A percentile compares a stretch with the other conserved stretches of the same genome.
Evolutionary conservation across 768 basidiomycete species (phyloP).

Genomic region (Paxillus involutus): DNA sequence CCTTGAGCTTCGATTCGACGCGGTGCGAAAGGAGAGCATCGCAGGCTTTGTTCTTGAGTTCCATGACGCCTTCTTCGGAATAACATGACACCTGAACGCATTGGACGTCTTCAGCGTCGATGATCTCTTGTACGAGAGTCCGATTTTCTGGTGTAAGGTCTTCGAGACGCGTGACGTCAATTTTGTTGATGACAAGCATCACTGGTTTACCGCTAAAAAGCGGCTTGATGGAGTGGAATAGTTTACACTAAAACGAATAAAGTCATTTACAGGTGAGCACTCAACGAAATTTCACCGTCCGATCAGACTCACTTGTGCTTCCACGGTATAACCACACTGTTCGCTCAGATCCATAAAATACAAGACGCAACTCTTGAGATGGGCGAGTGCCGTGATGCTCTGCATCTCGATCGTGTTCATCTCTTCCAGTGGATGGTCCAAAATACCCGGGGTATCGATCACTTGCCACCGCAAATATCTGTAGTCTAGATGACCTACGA

Average conservation of each 20-base stretch:
- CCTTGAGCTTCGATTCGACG: slow-evolving; percentile 92
- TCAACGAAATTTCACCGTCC: too few relatives aligned
- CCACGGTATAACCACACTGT: slow-evolving; percentile 96
- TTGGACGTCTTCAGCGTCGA: slow-evolving; percentile 67
- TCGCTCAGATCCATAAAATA: slow-evolving; percentile 99
- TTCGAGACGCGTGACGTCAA: slow-evolving; percentile 87
- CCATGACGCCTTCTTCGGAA: slow-evolving; percentile 97
- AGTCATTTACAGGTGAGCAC: neutral
- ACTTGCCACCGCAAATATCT: slow-evolving; percentile 99
- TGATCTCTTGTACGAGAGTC: slow-evolving; percentile 84
- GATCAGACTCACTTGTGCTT: slow-evolving; percentile 74
- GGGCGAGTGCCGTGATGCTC: slow-evolving; percentile 96
- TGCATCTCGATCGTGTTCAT: slow-evolving; percentile 99
- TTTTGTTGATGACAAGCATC: slow-evolving; percentile 96
- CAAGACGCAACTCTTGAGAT: slow-evolving; percentile 89
- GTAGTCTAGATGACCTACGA: slow-evolving; percentile 98
- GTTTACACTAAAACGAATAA: slow-evolving; percentile 69
- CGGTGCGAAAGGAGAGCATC: slow-evolving; percentile 93
- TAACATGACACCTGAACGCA: slow-evolving; percentile 89
- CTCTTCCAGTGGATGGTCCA: slow-evolving; percentile 97
- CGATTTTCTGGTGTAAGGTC: slow-evolving; percentile 78
- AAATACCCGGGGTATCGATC: slow-evolving; percentile 97
- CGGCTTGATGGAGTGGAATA: slow-evolving; percentile 99
- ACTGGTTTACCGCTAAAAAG: slow-evolving; percentile 93
- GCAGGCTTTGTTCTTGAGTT: slow-evolving; percentile 92